phyloP scores from a whole-genome alignment of 306 rosid species.

The Mucuna pruriens region DNA sequence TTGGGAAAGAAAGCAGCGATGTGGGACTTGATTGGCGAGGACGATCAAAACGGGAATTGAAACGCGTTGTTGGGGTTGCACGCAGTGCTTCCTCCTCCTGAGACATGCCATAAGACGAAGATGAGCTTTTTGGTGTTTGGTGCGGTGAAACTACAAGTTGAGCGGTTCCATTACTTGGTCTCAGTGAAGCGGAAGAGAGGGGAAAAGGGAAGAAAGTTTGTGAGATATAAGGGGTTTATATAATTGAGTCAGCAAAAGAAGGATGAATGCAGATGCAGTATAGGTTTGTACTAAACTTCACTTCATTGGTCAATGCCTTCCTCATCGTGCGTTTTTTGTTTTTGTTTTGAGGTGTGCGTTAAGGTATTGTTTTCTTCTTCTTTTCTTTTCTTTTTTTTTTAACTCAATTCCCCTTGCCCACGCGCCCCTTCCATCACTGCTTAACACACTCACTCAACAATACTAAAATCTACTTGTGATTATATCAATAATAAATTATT shows the following conservation, averaged over 20 bases:
- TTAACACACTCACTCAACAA: background rate
- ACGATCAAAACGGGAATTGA: constrained; percentile 42
- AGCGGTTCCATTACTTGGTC: background rate
- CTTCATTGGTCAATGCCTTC: constrained; percentile 36
- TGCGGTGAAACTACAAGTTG: constrained; percentile 27
- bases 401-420: background rate
- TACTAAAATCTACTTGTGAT: no score
- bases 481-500: no score
- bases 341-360: background rate
- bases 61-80: background rate
- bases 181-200: constrained; percentile 1
- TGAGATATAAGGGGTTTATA: background rate
- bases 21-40: background rate
- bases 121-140: constrained; percentile 4
- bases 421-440: background rate
- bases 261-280: background rate
- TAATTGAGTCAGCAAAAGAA: background rate
- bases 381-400: no score
- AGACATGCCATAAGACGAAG: constrained; percentile 77
- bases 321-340: background rate
- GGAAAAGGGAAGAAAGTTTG: background rate
- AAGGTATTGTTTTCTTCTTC: background rate
- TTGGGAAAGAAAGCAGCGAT: constrained; percentile 27
- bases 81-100: constrained; percentile 53
- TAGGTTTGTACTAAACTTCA: background rate